These are phyloP conservation scores for Lyophyllum semitale DNA, from an alignment of 768 basidiomycete genomes.

Conservation along the genomic window DNA sequence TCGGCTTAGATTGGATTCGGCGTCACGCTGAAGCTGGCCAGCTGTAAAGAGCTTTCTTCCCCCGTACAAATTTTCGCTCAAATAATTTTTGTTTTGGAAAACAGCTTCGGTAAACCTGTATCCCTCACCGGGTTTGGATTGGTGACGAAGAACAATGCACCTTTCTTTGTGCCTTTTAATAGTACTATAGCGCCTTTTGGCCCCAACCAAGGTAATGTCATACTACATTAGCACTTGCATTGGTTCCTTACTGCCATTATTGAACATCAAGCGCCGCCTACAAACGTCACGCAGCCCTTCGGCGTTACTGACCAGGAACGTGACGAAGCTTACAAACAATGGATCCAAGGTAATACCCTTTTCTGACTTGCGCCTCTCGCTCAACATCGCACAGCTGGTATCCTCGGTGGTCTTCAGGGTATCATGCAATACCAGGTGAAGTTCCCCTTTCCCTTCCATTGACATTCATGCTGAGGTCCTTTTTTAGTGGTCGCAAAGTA, in stretches of 20 bases:
- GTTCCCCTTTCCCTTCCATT: not conserved
- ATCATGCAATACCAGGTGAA: conserved; percentile 50
- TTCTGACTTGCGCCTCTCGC: not conserved
- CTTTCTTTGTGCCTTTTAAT: conserved; percentile 66
- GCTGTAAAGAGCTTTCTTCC: conserved; percentile 35
- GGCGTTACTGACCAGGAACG: conserved; percentile 57
- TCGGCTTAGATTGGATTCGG: conserved; percentile 57
- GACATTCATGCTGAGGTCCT: conserved; percentile 20
- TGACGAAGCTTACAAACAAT: conserved; percentile 52
- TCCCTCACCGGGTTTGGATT: conserved; percentile 60
- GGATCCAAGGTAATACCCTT: conserved; percentile 45
- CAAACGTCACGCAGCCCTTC: conserved; percentile 30
- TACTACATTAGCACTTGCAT: not conserved
- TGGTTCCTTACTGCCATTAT: not conserved
- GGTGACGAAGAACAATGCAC: conserved; percentile 55
- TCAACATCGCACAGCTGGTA: conserved; percentile 34
- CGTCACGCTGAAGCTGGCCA: conserved; percentile 44
- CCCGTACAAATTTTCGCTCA: not conserved
- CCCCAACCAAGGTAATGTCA: conserved; percentile 25
- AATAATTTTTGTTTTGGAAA: not conserved
- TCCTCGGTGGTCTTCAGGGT: conserved; percentile 40
- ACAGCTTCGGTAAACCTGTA: conserved; percentile 57
- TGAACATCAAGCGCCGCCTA: not conserved
- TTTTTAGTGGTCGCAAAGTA: conserved; percentile 57
- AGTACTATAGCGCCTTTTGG: conserved; percentile 43